Evolutionary conservation across 1,139 yeast genomes (phyloP).

Genomic region (Protomyces inouyei): DNA sequence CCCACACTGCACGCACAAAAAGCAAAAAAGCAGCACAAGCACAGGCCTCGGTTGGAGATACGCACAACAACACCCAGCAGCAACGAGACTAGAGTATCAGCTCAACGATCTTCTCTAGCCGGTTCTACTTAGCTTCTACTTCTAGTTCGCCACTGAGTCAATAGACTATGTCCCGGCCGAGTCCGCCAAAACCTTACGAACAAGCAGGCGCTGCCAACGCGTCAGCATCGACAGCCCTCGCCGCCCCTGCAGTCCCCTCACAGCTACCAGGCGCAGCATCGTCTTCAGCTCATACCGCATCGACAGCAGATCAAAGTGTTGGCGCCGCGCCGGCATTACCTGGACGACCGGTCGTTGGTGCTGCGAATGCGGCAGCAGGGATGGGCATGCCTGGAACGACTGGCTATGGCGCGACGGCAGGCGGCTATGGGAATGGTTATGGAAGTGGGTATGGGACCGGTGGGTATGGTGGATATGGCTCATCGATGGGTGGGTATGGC

Average conservation of each 20-base stretch:
- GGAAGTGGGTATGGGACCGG: background rate
- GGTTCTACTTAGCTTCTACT: too few relatives aligned
- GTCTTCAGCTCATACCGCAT: background rate
- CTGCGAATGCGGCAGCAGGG: background rate
- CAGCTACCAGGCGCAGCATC: background rate
- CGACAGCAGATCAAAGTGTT: background rate
- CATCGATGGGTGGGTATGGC: background rate
- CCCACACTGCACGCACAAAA: too few relatives aligned
- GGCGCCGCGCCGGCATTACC: constrained; percentile 10
- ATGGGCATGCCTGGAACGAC: constrained; percentile 1
- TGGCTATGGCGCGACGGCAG: background rate
- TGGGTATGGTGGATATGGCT: background rate
- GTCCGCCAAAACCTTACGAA: constrained; percentile 25
- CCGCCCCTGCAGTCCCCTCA: constrained; percentile 10
- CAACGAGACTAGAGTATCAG: too few relatives aligned
- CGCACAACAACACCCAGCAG: too few relatives aligned
- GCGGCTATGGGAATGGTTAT: background rate
- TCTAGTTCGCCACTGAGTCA: background rate
- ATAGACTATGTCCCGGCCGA: constrained; percentile 9
- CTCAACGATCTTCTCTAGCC: too few relatives aligned
- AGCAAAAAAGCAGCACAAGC: too few relatives aligned
- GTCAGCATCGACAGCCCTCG: constrained; percentile 10
- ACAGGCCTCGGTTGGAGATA: too few relatives aligned
- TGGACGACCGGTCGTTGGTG: background rate
- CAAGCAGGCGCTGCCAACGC: constrained; percentile 9